Evolutionary conservation across 345 rosid genomes (phyloP).

Genomic region (Anacardium occidentale): DNA sequence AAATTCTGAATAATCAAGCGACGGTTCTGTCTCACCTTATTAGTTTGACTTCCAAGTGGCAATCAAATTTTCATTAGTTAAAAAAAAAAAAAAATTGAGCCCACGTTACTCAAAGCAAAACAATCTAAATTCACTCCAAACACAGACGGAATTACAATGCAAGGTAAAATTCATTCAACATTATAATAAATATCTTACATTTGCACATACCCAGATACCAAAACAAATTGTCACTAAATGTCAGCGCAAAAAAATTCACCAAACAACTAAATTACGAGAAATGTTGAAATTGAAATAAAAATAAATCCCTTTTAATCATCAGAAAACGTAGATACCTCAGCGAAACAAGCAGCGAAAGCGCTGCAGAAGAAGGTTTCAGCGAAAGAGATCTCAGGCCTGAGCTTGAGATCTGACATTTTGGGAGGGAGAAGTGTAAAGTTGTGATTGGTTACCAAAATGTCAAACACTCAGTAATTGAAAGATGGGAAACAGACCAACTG

Average conservation of each 20-base stretch:
- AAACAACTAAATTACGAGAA: background rate
- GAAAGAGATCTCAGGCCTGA: conserved; percentile 72
- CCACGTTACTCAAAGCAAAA: background rate
- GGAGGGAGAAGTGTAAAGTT: conserved; percentile 27
- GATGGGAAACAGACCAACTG: no score
- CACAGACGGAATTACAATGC: background rate
- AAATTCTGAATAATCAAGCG: background rate
- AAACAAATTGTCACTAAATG: background rate
- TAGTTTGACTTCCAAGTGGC: background rate
- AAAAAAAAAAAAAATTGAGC: background rate
- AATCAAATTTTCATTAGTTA: no score
- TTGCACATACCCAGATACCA: background rate
- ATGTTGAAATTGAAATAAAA: background rate
- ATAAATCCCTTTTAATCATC: background rate
- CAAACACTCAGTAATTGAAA: no score
- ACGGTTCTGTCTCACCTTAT: background rate
- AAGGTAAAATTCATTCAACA: background rate
- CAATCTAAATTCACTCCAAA: background rate
- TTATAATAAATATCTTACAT: background rate
- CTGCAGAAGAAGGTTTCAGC: conserved; percentile 80
- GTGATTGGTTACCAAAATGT: conserved; percentile 20
- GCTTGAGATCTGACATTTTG: conserved; percentile 58
- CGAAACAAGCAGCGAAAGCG: conserved; percentile 98
- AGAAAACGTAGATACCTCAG: conserved; percentile 55
- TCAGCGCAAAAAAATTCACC: background rate